phyloP scores from a whole-genome alignment of 257 asterid species.

The Striga asiatica region DNA sequence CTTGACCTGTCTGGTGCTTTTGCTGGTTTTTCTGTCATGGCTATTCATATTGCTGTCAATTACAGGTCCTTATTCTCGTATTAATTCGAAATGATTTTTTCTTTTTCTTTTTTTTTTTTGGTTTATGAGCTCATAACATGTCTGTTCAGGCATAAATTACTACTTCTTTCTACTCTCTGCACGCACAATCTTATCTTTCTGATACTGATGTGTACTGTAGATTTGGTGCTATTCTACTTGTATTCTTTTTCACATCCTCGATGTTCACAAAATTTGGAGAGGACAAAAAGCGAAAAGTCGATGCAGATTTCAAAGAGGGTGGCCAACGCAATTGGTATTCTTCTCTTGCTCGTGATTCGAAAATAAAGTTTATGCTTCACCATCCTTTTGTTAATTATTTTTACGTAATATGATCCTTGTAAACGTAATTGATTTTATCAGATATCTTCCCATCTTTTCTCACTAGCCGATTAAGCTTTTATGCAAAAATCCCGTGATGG shows the following conservation, averaged over 20 bases:
- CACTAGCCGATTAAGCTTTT: not conserved
- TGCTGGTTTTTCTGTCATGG: constrained; percentile 57
- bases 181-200: no score
- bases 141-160: no score
- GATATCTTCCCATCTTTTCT: not conserved
- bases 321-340: constrained; percentile 93
- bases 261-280: constrained; percentile 73
- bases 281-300: constrained; percentile 58
- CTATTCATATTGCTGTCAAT: constrained; percentile 64
- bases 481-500: not conserved
- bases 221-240: constrained; percentile 67
- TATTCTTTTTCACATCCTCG: constrained; percentile 74
- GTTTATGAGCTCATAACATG: no score
- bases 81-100: not conserved
- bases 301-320: constrained; percentile 89
- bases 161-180: no score
- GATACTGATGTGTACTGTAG: constrained; percentile 23
- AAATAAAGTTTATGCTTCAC: constrained; percentile 3
- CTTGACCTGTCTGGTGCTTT: constrained; percentile 80
- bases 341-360: not conserved
- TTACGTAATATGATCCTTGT: not conserved
- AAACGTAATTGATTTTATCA: not conserved
- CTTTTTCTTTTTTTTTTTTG: not conserved
- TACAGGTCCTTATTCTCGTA: constrained; percentile 38
- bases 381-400: not conserved